Conservation (phyloP, 768 basidiomycete species). For the Megacollybia marginata region DNA sequence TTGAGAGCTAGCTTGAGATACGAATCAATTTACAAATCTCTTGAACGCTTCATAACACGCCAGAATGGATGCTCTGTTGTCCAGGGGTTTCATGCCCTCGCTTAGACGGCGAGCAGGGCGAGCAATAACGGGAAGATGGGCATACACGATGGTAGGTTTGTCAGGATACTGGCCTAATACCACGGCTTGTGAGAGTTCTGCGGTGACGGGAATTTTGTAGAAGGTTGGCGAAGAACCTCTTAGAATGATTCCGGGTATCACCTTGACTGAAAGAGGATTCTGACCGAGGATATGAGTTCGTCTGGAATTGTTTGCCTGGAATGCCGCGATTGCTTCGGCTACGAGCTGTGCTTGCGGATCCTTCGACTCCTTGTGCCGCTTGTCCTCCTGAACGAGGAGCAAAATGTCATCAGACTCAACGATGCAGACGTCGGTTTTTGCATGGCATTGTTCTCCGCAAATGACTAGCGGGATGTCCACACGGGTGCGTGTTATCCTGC, state of each 20-base stretch:
- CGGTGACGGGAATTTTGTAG: slow-evolving; percentile 17
- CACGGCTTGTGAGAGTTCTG: slow-evolving; percentile 12
- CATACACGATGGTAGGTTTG: slow-evolving; percentile 13
- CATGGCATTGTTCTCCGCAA: neutral
- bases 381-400: slow-evolving; percentile 8
- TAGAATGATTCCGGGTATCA: slow-evolving; percentile 9
- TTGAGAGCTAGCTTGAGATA: no score
- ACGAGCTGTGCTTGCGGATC: slow-evolving; percentile 2
- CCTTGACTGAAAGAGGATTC: neutral
- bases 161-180: slow-evolving; percentile 11
- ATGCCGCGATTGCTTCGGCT: slow-evolving; percentile 5
- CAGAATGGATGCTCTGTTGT: slow-evolving; percentile 3
- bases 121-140: slow-evolving; percentile 9
- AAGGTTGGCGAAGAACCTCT: slow-evolving; percentile 15
- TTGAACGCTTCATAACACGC: no score
- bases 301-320: slow-evolving; percentile 1
- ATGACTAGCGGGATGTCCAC: slow-evolving; percentile 2
- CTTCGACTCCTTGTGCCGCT: neutral
- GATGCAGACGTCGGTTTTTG: slow-evolving; percentile 4
- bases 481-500: neutral
- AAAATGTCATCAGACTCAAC: neutral
- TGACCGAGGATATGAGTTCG: neutral
- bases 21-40: no score
- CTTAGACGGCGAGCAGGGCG: no score
- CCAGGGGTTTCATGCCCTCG: slow-evolving; percentile 13